Conservation (phyloP, 371 early-diverging fungal species). For the Circinella minor region DNA sequence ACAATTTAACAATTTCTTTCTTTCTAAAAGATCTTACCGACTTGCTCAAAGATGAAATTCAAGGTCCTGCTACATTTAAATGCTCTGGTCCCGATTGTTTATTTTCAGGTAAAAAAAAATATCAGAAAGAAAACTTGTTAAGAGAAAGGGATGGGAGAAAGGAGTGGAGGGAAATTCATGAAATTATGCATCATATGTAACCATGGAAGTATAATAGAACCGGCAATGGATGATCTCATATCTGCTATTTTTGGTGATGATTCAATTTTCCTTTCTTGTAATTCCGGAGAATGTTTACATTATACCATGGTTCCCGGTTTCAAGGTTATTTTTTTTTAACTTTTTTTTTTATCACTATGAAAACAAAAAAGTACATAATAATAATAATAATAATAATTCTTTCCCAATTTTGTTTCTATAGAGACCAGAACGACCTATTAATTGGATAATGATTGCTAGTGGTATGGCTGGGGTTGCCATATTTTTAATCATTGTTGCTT, state of each 20-base stretch:
- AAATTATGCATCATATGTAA: background rate
- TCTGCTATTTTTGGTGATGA: constrained; percentile 75
- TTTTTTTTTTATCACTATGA: background rate
- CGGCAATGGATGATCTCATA: constrained; percentile 77
- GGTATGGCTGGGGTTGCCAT: constrained; percentile 63
- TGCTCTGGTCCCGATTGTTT: constrained; percentile 68
- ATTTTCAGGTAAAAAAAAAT: constrained; percentile 56
- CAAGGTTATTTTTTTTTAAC: constrained; percentile 20
- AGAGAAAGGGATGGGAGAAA: background rate
- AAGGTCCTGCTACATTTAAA: constrained; percentile 76
- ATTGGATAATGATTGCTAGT: constrained; percentile 62
- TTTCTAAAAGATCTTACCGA: constrained; percentile 64
- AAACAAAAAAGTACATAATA: background rate
- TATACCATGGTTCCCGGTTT: constrained; percentile 88
- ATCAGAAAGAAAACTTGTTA: background rate
- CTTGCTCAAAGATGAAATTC: constrained; percentile 70
- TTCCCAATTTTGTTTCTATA: constrained; percentile 4
- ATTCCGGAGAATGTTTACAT: constrained; percentile 86
- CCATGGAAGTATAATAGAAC: constrained; percentile 40
- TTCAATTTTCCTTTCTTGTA: constrained; percentile 73
- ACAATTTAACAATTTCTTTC: background rate
- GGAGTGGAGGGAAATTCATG: background rate
- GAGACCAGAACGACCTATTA: constrained; percentile 61
- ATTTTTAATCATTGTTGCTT: constrained; percentile 55
- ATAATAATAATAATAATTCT: background rate